Evolutionary conservation across 768 basidiomycete species (phyloP), one percentile per base, ranked within the genome.

Genomic region (Chalciporus sphaerocephalus): DNA sequence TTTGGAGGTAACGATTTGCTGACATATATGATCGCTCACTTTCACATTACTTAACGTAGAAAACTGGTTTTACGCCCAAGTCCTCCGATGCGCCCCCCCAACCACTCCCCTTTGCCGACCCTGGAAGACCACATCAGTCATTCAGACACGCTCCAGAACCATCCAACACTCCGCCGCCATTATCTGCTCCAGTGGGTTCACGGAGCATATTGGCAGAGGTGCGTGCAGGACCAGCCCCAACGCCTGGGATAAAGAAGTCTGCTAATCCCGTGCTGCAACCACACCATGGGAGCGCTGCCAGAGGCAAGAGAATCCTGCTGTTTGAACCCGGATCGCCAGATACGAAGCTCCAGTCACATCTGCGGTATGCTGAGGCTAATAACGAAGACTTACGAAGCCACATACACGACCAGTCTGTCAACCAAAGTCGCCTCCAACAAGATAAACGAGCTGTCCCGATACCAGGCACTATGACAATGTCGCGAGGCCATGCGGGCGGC

Each of bases 181-280:
- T 88, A 6, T 87, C 85, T 13, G 85, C 81, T 2, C 86, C 85
- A 0, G 67, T 85, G 5, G 83, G 84, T 7, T 70, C 76, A 42
- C 79, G 85, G 27, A 72, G 75, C 1, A 86, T 88, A 53, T 67
- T 87, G 1, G 83, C 83, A 1, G 85, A 85, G 62, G 83, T 85
- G 12, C 75, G 87, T 11, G 81, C 85, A 0, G 71, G 74, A 10
- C 69, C 68, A 0, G 71, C 67, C 0, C 58, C 59, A 9, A 61
- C 58, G 10, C 40, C 42, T 17, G 43, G 44, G 8, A 27, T 15
- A 5, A 61, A 47, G 45, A 63, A 43, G 42, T 50, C 58, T 3
- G 47, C 58, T 2, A 65, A 63, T 30, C 61, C 53, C 5, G 56
- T 59, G 27, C 24, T 64, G 23, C 68, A 69, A 50, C 64, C 70